Evolutionary conservation across 805 yeast genomes (phyloP).

Genomic region (Nakazawaea wickerhamii): DNA sequence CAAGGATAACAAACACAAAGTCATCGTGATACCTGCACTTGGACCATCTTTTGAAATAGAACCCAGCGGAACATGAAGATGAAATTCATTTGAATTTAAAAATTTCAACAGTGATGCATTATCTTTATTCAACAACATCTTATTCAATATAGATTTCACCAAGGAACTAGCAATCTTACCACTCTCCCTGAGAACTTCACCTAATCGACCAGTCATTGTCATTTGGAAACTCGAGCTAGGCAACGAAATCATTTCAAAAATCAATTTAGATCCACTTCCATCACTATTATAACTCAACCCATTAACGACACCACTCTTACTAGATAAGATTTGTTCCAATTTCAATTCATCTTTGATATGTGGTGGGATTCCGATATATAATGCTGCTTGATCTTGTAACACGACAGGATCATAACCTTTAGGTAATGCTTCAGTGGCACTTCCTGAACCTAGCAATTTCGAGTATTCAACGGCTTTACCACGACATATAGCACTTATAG

Average conservation of each 20-base stretch:
- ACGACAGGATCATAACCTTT: conserved; percentile 35
- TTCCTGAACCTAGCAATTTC: conserved; percentile 19
- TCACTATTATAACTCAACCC: conserved; percentile 85
- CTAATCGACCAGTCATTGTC: conserved; percentile 75
- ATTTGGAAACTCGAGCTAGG: conserved; percentile 42
- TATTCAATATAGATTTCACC: conserved; percentile 50
- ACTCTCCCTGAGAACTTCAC: conserved; percentile 75
- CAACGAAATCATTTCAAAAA: conserved; percentile 72
- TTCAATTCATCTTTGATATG: conserved; percentile 36
- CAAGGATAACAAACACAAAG: conserved; percentile 39
- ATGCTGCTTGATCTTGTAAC: conserved; percentile 50
- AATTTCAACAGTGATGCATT: conserved; percentile 31
- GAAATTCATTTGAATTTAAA: conserved; percentile 52
- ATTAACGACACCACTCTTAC: conserved; percentile 68
- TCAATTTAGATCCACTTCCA: conserved; percentile 78
- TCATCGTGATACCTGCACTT: conserved; percentile 47
- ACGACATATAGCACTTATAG: conserved; percentile 71
- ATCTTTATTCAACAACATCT: conserved; percentile 20
- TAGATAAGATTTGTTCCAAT: conserved; percentile 42
- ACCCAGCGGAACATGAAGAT: conserved; percentile 46
- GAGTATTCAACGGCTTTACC: conserved; percentile 73
- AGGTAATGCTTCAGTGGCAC: conserved; percentile 20
- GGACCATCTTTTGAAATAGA: conserved; percentile 42
- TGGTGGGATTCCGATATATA: conserved; percentile 58
- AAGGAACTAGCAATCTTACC: conserved; percentile 74